Base-by-base conservation (phyloP, 768 basidiomycete genomes). In the Phaeolepiota aurea region DNA sequence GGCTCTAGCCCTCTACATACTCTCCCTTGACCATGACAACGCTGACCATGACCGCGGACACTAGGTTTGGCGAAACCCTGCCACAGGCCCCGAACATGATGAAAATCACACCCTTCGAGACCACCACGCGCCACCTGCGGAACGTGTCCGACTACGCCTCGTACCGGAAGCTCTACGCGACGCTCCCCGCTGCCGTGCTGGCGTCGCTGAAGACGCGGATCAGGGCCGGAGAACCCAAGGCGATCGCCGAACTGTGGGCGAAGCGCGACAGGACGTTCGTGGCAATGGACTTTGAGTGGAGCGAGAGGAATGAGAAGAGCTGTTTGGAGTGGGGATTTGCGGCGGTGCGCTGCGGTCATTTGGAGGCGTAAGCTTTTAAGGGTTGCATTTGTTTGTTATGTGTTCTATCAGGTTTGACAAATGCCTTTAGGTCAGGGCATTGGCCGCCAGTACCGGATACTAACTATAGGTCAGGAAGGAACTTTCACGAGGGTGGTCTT, bases 271-370 rank as follows among this genome's bases (percentile, higher is more conserved):
- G 82, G 61, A 84, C 82, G 0, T 90, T 83, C 56, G 54, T 90
- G 38, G 74, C 83, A 0, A 60, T 90, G 5, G 77, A 82, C 46
- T 87, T 87, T 49, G 81, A 86, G 53, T 79, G 76, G 68, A 79
- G 72, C 23, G 87, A 89, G 52, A 71, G 79, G 41, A 85, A 84
- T 49, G 67, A 76, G 40, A 74, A 75, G 40, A 72, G 74, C 34
- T 76, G 77, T 46, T 54, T 87, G 35, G 87, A 88, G 57, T 89
- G 81, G 77, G 87, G 87, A 1, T 89, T 89, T 61, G 82, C 87
- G 20, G 82, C 82, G 9, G 72, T 87, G 33, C 66, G 86, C 19
- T 87, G 83, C 50, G 76, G 74, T 0, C 77, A 82, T 62, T 60
- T 90, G 28, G 73, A 81, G 43, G 68, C 72, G 82, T 87, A 53